Conservation (phyloP, 495 filamentous ascomycete genomes). For the Polyplosphaeria fusca region DNA sequence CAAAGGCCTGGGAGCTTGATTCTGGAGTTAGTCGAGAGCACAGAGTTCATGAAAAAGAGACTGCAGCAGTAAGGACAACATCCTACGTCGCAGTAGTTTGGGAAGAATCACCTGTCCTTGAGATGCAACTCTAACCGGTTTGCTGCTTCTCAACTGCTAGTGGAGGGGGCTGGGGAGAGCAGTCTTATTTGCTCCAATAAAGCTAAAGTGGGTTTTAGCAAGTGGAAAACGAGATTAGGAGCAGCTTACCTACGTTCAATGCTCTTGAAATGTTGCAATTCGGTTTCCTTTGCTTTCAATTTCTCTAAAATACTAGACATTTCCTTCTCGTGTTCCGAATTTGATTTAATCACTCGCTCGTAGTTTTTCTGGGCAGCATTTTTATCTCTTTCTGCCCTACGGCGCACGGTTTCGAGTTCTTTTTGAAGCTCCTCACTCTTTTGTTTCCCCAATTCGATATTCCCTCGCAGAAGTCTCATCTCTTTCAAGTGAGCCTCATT, state of each 20-base stretch:
- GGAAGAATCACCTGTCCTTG: background rate
- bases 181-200: background rate
- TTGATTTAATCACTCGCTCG: background rate
- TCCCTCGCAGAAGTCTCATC: background rate
- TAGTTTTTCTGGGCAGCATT: background rate
- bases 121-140: background rate
- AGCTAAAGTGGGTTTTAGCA: background rate
- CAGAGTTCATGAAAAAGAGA: background rate
- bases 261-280: background rate
- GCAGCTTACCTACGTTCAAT: constrained; percentile 2
- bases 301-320: background rate
- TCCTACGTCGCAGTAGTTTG: background rate
- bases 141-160: background rate
- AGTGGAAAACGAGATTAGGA: background rate
- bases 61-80: background rate
- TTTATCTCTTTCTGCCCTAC: background rate
- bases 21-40: background rate
- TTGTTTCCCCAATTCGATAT: background rate
- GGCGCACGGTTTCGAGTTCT: background rate
- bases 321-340: background rate
- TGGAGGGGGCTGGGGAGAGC: background rate
- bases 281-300: background rate
- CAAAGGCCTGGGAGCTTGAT: too few species aligned
- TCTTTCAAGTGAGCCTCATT: background rate
- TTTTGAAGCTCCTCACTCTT: background rate